phyloP scores from a whole-genome alignment of 2,329 filamentous ascomycete species.

The Paramyrothecium roridum region DNA sequence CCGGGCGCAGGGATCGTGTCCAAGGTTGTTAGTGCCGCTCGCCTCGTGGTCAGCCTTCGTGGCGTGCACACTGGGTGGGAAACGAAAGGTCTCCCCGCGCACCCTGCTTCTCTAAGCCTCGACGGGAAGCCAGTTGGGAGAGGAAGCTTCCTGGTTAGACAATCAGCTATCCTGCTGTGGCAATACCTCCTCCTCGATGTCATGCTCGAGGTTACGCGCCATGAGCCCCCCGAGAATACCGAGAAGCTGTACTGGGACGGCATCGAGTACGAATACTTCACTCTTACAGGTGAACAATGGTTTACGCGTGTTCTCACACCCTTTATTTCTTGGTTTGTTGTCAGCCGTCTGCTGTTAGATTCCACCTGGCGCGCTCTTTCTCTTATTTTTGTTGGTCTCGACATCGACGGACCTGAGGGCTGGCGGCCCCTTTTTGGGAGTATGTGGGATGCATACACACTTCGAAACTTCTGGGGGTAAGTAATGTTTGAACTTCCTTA shows the following conservation, averaged over 20 bases:
- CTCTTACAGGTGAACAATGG: neutral
- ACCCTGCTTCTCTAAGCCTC: neutral
- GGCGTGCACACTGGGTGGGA: neutral
- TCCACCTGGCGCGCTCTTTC: neutral
- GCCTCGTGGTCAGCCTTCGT: neutral
- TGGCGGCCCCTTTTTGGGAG: neutral
- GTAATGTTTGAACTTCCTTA: neutral
- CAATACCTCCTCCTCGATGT: neutral
- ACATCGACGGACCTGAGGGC: neutral
- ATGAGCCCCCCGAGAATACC: neutral
- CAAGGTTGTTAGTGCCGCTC: neutral
- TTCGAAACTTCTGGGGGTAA: neutral
- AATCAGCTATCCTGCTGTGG: neutral
- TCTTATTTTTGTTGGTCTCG: neutral
- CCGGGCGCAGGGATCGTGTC: neutral
- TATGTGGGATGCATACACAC: neutral
- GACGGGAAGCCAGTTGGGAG: neutral
- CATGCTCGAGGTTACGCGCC: neutral
- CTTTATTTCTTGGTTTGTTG: neutral
- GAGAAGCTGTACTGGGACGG: neutral
- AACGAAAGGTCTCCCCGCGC: neutral
- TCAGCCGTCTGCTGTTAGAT: neutral
- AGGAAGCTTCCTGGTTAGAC: neutral
- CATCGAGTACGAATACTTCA: neutral
- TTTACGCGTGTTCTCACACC: neutral